Evolutionary conservation across 306 rosid species (phyloP), one percentile per base, ranked within the genome.

Genomic region (Abrus pulchellus): DNA sequence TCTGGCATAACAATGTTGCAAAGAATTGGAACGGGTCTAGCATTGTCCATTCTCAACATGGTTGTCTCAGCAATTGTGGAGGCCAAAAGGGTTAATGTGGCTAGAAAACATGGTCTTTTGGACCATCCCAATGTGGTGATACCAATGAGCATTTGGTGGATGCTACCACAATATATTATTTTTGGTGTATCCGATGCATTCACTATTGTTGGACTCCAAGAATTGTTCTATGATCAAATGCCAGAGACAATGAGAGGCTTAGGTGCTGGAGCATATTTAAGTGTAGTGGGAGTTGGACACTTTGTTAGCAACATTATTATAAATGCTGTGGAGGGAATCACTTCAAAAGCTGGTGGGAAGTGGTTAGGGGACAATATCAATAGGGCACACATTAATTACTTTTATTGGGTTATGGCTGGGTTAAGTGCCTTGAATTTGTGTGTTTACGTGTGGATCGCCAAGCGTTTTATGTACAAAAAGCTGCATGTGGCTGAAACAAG

Each of bases 151-250:
- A 64, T 85, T 20, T 88, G 90, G 90, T 90, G 92, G 94, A 8
- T 90, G 32, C 87, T 90, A 7, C 94, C 94, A 12, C 92, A 90
- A 5, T 90, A 81, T 62, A 2, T 77, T 7, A 14, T 86, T 0
- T 65, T 68, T 0, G 88, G 90, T 0, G 32, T 81, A 5, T 52
- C 89, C 1, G 86, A 86, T 9, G 86, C 87, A 5, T 80, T 88
- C n/a, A 10, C 92, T 2, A 14, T 81, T 0, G 74, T 88, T 1
- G 94, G 92, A 12, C 79, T 88, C 5, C 92, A 88, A 59, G 87
- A 88, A 28, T 54, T 88, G 40, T 86, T 88, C 76, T 88, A 90
- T 48, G 85, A 79, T 13, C 88, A 90, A 76, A 87, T 90, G 90
- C 92, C 89, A 0, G 74, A 71, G 20, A 13, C 62, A 0, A 70